These are phyloP conservation scores for Pterulicium gracile DNA, from an alignment of 1,284 basidiomycete species.

Conservation along the genomic window DNA sequence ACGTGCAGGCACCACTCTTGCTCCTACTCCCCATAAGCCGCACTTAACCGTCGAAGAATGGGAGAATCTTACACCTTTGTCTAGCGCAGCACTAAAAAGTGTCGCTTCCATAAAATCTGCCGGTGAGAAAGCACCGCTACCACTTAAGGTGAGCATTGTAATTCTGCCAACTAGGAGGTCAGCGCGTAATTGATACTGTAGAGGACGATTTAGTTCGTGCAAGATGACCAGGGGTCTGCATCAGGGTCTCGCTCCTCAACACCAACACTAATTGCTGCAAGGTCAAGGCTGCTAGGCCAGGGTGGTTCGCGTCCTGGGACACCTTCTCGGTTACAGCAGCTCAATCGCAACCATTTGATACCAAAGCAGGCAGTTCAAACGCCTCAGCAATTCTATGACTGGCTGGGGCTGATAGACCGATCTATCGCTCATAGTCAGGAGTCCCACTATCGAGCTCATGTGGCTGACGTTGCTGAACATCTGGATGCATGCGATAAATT, in stretches of 20 bases:
- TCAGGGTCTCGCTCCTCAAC: conserved; percentile 10
- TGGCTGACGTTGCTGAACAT: conserved; percentile 64
- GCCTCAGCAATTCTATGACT: conserved; percentile 91
- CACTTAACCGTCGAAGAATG: conserved; percentile 71
- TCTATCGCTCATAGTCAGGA: conserved; percentile 88
- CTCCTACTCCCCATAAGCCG: conserved; percentile 3
- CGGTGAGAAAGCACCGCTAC: conserved; percentile 50
- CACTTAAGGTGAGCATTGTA: conserved; percentile 50
- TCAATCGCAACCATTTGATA: conserved; percentile 41
- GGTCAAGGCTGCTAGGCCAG: conserved; percentile 5
- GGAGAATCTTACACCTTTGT: conserved; percentile 73
- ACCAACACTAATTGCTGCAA: not conserved
- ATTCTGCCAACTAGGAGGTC: not conserved
- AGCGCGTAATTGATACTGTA: conserved; percentile 1
- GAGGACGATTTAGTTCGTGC: conserved; percentile 6
- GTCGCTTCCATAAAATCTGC: conserved; percentile 54
- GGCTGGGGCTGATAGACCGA: conserved; percentile 80
- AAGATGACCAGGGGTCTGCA: not conserved
- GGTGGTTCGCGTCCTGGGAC: conserved; percentile 31
- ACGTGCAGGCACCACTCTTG: not conserved
- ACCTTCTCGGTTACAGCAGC: conserved; percentile 22
- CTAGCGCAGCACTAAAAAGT: conserved; percentile 59
- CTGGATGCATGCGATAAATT: conserved; percentile 67
- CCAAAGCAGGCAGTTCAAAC: conserved; percentile 71
- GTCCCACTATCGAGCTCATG: conserved; percentile 77